Evolutionary conservation across 305 asterid species (phyloP).

Genomic region (Ajuga reptans): DNA sequence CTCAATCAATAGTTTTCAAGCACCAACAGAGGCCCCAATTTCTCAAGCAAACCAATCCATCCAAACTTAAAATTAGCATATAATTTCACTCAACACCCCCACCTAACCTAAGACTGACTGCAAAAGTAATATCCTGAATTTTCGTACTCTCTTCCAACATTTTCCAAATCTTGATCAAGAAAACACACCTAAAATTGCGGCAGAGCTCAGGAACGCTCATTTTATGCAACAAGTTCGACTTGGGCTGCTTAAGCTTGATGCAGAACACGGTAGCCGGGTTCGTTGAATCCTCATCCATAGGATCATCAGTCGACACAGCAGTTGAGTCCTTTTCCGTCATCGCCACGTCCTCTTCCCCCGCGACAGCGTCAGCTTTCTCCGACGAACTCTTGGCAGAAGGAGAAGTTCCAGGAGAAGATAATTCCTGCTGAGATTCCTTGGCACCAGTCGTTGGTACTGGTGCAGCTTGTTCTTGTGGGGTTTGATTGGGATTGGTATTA

Average conservation of each 20-base stretch:
- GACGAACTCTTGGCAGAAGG: conserved; percentile 29
- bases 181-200: conserved; percentile 77
- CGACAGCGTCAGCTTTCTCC: conserved; percentile 27
- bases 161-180: neutral
- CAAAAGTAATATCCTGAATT: neutral
- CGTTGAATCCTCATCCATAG: conserved; percentile 52
- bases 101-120: neutral
- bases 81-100: neutral
- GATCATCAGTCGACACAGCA: conserved; percentile 40
- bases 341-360: conserved; percentile 37
- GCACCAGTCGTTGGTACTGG: conserved; percentile 35
- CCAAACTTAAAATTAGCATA: neutral
- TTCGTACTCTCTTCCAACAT: neutral
- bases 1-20: neutral
- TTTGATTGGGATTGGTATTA: conserved; percentile 35
- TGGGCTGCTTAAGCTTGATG: conserved; percentile 74
- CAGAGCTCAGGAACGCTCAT: conserved; percentile 99
- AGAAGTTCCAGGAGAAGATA: conserved; percentile 41
- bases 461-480: conserved; percentile 37
- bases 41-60: conserved; percentile 10
- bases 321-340: conserved; percentile 43
- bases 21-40: neutral
- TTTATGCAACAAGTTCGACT: conserved; percentile 65
- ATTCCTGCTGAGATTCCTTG: conserved; percentile 49
- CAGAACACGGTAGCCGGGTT: conserved; percentile 67